Base-by-base conservation (phyloP, 139 green algal species). In the Pseudopediastrum boryanum region DNA sequence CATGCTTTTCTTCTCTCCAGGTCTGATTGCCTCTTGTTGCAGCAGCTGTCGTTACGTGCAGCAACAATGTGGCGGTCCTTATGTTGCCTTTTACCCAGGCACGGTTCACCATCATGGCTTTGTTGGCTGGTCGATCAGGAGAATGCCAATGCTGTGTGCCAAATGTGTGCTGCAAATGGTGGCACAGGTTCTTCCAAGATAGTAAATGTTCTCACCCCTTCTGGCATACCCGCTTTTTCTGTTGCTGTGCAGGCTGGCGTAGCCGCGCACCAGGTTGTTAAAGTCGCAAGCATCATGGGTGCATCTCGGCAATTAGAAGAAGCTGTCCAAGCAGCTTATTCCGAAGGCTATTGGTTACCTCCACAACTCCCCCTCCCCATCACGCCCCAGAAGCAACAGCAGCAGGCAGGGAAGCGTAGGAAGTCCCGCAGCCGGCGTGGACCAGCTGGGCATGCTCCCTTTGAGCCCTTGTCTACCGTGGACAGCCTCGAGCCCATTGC, bases 171-270 rank as follows among this genome's bases (percentile, higher is more conserved):
- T n/a, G 58, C 58, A 42, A 21, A 12, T 29, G 6, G 16, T 66
- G 10, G 21, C 2, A 3, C 58, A 38, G 10, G 4, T 66, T 27
- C 58, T 38, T n/a, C n/a, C n/a, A n/a, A n/a, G n/a, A n/a, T n/a
- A n/a, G n/a, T n/a, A n/a, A n/a, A n/a, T n/a, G n/a, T n/a, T n/a
- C n/a, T n/a, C n/a, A n/a, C n/a, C n/a, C n/a, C n/a, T n/a, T n/a
- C n/a, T n/a, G n/a, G n/a, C n/a, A n/a, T 66, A 35, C 58, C 25
- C 39, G 58, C 6, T 66, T 4, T 35, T n/a, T 12, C 1, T 71
- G 41, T 41, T 71, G 64, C 64, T 71, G 64, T 54, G 44, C 52
- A 78, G 71, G 51, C 38, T 7, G 71, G 71, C 23, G 71, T 78
- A 4, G 4, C 51, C 29, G 25, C 71, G 29, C 52, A 52, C 36